Evolutionary conservation across 768 basidiomycete species (phyloP).

Genomic region (Trametes cingulata): DNA sequence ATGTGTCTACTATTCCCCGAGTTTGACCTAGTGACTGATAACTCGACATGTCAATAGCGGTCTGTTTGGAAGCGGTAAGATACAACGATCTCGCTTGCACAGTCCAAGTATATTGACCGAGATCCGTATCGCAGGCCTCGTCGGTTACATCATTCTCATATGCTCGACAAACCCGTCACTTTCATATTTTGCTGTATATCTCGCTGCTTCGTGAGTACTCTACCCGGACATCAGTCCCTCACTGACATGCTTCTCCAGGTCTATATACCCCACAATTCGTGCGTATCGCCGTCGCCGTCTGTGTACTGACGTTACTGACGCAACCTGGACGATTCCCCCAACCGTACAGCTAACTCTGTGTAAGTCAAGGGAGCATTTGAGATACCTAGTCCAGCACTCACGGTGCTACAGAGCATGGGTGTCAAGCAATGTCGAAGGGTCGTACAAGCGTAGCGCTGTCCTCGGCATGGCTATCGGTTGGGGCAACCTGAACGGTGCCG

Average conservation of each 20-base stretch:
- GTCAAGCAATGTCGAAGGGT: slow-evolving; percentile 69
- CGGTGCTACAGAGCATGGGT: slow-evolving; percentile 60
- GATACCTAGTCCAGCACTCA: neutral
- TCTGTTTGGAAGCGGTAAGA: slow-evolving; percentile 36
- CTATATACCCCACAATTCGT: slow-evolving; percentile 52
- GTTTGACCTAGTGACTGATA: neutral
- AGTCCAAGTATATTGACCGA: no score
- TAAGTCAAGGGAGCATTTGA: slow-evolving; percentile 27
- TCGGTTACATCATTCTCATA: slow-evolving; percentile 69
- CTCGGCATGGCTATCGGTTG: slow-evolving; percentile 71
- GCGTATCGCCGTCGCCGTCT: slow-evolving; percentile 20
- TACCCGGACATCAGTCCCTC: neutral
- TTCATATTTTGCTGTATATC: slow-evolving; percentile 72
- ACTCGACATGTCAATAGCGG: slow-evolving; percentile 21
- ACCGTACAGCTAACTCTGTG: slow-evolving; percentile 44
- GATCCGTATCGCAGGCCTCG: slow-evolving; percentile 37
- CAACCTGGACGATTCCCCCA: neutral
- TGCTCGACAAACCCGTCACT: slow-evolving; percentile 57
- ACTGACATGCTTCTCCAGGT: slow-evolving; percentile 24
- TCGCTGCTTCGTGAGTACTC: slow-evolving; percentile 63
- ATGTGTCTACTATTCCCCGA: slow-evolving; percentile 20
- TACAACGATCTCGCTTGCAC: no score
- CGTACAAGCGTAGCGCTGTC: slow-evolving; percentile 71
- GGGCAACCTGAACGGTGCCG: slow-evolving; percentile 71
- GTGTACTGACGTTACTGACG: neutral